phyloP scores from a whole-genome alignment of 2,329 filamentous ascomycete species.

The Monilinia aucupariae region DNA sequence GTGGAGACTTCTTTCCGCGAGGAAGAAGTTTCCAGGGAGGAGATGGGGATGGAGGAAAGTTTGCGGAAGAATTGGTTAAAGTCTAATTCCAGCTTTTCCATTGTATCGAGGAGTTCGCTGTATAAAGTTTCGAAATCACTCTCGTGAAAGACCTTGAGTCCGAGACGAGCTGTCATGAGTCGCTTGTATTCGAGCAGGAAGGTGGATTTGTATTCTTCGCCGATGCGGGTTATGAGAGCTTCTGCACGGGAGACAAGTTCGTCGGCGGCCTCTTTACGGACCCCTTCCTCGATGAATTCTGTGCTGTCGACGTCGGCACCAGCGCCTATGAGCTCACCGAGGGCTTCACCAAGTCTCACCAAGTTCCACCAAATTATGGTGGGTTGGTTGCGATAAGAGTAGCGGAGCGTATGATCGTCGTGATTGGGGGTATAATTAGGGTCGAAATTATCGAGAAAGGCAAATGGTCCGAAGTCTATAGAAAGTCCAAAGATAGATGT shows the following conservation, averaged over 20 bases:
- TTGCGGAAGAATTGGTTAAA: constrained; percentile 92
- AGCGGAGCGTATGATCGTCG: constrained; percentile 81
- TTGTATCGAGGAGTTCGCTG: constrained; percentile 72
- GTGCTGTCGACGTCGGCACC: constrained; percentile 66
- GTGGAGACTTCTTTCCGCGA: constrained; percentile 58
- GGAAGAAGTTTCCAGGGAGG: constrained; percentile 59
- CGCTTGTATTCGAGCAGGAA: constrained; percentile 87
- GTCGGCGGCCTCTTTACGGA: constrained; percentile 61
- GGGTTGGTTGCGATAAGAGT: constrained; percentile 90
- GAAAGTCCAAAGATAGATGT: constrained; percentile 85
- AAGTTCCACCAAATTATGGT: constrained; percentile 99
- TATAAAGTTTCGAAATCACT: constrained; percentile 76
- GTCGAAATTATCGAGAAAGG: constrained; percentile 96
- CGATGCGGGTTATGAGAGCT: constrained; percentile 70
- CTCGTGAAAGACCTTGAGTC: constrained; percentile 63
- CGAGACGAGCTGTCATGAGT: constrained; percentile 74
- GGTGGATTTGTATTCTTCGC: constrained; percentile 82
- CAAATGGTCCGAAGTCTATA: constrained; percentile 94
- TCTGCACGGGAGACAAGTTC: constrained; percentile 76
- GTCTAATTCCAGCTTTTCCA: constrained; percentile 79
- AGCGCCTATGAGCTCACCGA: constrained; percentile 83
- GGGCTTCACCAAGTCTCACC: constrained; percentile 78
- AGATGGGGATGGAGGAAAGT: constrained; percentile 58
- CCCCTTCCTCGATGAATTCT: constrained; percentile 66
- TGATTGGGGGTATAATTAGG: constrained; percentile 94